These are phyloP conservation scores for Candida qinlingensis DNA, from an alignment of 805 yeast genomes.

Conservation along the genomic window DNA sequence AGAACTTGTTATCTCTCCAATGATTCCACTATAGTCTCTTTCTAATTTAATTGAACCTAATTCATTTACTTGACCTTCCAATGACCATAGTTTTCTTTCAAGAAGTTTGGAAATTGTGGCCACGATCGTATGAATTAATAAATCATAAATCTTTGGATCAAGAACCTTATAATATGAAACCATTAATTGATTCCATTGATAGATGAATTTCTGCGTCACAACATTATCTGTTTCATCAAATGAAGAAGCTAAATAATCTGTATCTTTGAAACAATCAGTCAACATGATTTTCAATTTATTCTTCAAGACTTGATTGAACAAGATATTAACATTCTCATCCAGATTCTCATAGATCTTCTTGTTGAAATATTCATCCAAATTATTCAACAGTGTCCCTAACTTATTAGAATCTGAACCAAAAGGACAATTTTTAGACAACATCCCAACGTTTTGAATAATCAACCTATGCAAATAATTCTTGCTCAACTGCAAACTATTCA, in stretches of 20 bases:
- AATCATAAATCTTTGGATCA: slow-evolving; percentile 46
- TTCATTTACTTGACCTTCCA: slow-evolving; percentile 68
- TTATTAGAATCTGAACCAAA: slow-evolving; percentile 31
- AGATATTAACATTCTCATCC: slow-evolving; percentile 35
- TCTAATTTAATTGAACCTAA: slow-evolving; percentile 81
- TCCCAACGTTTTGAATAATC: slow-evolving; percentile 25
- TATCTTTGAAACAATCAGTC: slow-evolving; percentile 34
- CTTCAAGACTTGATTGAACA: slow-evolving; percentile 44
- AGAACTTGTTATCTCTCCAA: slow-evolving; percentile 67
- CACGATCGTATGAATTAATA: slow-evolving; percentile 46
- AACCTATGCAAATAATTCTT: slow-evolving; percentile 47
- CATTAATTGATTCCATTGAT: slow-evolving; percentile 59
- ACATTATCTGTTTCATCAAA: slow-evolving; percentile 32
- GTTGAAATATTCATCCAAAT: slow-evolving; percentile 21
- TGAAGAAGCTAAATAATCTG: slow-evolving; percentile 20
- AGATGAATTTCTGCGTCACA: slow-evolving; percentile 44
- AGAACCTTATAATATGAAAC: slow-evolving; percentile 60
- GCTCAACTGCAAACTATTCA: slow-evolving; percentile 69
- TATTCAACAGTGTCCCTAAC: slow-evolving; percentile 23
- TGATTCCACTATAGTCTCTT: slow-evolving; percentile 68
- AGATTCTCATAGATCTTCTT: slow-evolving; percentile 28
- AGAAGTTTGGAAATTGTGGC: slow-evolving; percentile 48
- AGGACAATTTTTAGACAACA: slow-evolving; percentile 32
- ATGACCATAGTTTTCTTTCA: slow-evolving; percentile 63
- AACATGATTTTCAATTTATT: slow-evolving; percentile 38